Evolutionary conservation across 257 asterid genomes (phyloP).

Genomic region (Linaria vulgaris): DNA sequence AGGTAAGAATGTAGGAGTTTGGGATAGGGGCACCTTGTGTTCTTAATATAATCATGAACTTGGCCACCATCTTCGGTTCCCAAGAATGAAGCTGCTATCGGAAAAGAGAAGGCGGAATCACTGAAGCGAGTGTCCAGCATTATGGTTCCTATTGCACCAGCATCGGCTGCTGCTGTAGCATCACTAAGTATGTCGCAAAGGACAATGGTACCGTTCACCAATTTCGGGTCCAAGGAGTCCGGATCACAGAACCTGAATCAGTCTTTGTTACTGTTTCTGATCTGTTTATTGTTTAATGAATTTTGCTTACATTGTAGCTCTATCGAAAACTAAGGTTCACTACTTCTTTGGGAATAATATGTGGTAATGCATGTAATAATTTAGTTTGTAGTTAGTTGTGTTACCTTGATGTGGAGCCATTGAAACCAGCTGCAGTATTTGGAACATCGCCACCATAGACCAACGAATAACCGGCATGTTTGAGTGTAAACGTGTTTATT

Average conservation of each 20-base stretch:
- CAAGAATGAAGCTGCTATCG: constrained; percentile 50
- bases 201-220: constrained; percentile 46
- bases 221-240: constrained; percentile 39
- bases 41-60: constrained; percentile 37
- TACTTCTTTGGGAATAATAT: no score
- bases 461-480: constrained; percentile 30
- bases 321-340: no score
- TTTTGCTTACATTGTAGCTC: no score
- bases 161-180: constrained; percentile 23
- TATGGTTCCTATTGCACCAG: constrained; percentile 52
- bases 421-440: constrained; percentile 37
- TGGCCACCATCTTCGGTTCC: constrained; percentile 33
- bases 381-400: no score
- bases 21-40: constrained; percentile 34
- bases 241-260: constrained; percentile 40
- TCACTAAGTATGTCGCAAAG: constrained; percentile 40
- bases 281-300: background rate
- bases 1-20: no score
- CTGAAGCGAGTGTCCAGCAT: constrained; percentile 29
- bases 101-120: constrained; percentile 41
- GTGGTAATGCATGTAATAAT: no score
- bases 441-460: constrained; percentile 45
- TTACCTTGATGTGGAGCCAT: constrained; percentile 42
- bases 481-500: constrained; percentile 33
- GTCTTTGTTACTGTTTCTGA: background rate